A percentile compares a stretch with the other conserved stretches of the same genome.
These are phyloP conservation scores for Agrostemma githago DNA, from an alignment of 148 eudicot species.

Conservation along the genomic window DNA sequence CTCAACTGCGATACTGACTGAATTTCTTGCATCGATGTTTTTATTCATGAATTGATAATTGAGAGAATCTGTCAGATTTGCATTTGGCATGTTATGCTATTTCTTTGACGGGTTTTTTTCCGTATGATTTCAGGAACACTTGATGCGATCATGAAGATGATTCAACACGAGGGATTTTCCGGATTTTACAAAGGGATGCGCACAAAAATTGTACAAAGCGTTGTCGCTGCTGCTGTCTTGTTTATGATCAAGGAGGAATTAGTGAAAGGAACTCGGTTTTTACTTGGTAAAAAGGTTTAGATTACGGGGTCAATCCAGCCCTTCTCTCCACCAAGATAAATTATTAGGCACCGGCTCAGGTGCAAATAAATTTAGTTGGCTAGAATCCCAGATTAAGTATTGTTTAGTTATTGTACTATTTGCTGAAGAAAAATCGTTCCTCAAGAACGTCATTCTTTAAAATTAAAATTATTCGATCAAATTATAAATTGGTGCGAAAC, in stretches of 20 bases:
- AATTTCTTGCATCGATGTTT: not conserved
- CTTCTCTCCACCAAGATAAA: not conserved
- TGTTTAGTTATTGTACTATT: too few species aligned
- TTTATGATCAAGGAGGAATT: conserved; percentile 98
- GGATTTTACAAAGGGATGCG: conserved; percentile 95
- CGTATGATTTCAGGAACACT: conserved; percentile 48
- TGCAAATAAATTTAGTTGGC: not conserved
- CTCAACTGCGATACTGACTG: not conserved
- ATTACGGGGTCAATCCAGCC: conserved; percentile 23
- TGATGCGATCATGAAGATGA: conserved; percentile 82
- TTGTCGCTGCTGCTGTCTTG: conserved; percentile 85
- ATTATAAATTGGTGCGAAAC: not conserved
- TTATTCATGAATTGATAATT: not conserved
- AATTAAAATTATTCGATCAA: too few species aligned
- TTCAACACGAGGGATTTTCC: conserved; percentile 63
- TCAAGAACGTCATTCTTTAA: too few species aligned
- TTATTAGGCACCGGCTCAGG: not conserved
- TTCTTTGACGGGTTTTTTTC: not conserved
- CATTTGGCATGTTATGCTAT: not conserved
- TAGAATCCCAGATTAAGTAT: not conserved
- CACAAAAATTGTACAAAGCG: conserved; percentile 93
- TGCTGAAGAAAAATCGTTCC: too few species aligned
- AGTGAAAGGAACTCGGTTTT: conserved; percentile 52
- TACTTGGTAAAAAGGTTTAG: conserved; percentile 48
- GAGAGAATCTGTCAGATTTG: not conserved